These are phyloP conservation scores for Penicillium flavigenum DNA, from an alignment of 495 filamentous ascomycete species.

Conservation along the genomic window DNA sequence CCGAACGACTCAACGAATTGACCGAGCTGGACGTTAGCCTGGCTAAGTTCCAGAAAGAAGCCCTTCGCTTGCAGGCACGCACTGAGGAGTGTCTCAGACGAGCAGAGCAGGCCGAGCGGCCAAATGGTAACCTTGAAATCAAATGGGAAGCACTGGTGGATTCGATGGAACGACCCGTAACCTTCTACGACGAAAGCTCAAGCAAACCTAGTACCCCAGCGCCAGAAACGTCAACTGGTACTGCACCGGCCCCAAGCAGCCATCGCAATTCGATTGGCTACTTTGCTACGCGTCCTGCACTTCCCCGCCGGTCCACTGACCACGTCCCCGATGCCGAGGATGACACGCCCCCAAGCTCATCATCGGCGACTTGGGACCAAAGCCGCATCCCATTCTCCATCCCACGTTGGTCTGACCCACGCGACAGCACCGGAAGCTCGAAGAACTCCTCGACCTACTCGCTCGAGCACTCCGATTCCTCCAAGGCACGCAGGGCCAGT, in stretches of 20 bases:
- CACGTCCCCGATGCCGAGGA: slow-evolving; percentile 41
- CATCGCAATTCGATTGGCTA: slow-evolving; percentile 49
- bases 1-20: slow-evolving; percentile 34
- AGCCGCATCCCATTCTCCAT: slow-evolving; percentile 42
- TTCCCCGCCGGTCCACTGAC: slow-evolving; percentile 47
- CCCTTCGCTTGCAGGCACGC: slow-evolving; percentile 66
- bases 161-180: slow-evolving; percentile 58
- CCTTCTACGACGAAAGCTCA: slow-evolving; percentile 41
- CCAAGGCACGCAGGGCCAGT: slow-evolving; percentile 44
- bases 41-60: slow-evolving; percentile 71
- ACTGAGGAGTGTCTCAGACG: slow-evolving; percentile 68
- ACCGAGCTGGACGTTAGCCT: slow-evolving; percentile 42
- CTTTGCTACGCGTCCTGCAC: slow-evolving; percentile 40
- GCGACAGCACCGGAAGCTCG: slow-evolving; percentile 48
- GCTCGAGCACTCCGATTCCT: slow-evolving; percentile 42
- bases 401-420: slow-evolving; percentile 46
- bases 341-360: slow-evolving; percentile 53
- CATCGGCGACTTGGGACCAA: slow-evolving; percentile 53
- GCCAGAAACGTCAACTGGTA: slow-evolving; percentile 42
- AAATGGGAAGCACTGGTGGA: slow-evolving; percentile 76
- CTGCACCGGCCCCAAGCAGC: slow-evolving; percentile 31
- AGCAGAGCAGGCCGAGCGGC: slow-evolving; percentile 71
- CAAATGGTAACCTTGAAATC: slow-evolving; percentile 56
- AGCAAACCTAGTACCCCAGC: slow-evolving; percentile 44
- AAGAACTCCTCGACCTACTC: slow-evolving; percentile 51